phyloP scores from a whole-genome alignment of 2,329 filamentous ascomycete genomes.

The Chaetomiaceae sp. region DNA sequence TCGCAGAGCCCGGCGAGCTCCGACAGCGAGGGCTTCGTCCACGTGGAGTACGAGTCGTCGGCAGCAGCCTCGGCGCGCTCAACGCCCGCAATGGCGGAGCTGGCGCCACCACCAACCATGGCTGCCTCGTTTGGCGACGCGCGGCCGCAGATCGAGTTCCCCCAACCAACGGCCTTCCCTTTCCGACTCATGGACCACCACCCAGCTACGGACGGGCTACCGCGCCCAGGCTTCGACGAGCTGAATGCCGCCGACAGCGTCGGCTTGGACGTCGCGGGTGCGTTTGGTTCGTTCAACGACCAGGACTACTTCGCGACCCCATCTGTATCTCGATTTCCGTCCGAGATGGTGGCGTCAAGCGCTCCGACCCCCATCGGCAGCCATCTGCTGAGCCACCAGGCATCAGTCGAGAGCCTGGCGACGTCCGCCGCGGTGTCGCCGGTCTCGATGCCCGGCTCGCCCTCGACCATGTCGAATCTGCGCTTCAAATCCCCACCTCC shows the following conservation, averaged over 20 bases:
- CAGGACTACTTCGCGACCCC: slow-evolving; percentile 18
- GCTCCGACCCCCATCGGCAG: background rate
- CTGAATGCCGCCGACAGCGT: slow-evolving; percentile 7
- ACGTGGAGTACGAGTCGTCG: slow-evolving; percentile 11
- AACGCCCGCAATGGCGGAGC: slow-evolving; percentile 1
- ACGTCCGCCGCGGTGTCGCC: slow-evolving; percentile 29
- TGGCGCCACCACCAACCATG: slow-evolving; percentile 4
- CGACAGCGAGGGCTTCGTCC: slow-evolving; percentile 14
- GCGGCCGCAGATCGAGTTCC: slow-evolving; percentile 13
- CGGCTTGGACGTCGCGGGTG: slow-evolving; percentile 4
- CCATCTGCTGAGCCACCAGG: slow-evolving; percentile 11
- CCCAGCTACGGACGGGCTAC: slow-evolving; percentile 2
- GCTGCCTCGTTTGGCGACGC: slow-evolving; percentile 8
- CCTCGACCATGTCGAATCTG: slow-evolving; percentile 29
- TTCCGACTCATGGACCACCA: slow-evolving; percentile 11
- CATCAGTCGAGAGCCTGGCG: slow-evolving; percentile 17
- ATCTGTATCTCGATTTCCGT: slow-evolving; percentile 17
- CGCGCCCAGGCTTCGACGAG: slow-evolving; percentile 4
- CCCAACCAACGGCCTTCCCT: slow-evolving; percentile 12
- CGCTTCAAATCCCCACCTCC: slow-evolving; percentile 44
- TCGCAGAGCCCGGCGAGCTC: slow-evolving; percentile 13
- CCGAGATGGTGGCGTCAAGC: slow-evolving; percentile 18
- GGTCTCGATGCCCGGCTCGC: slow-evolving; percentile 26
- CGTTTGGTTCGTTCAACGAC: slow-evolving; percentile 15
- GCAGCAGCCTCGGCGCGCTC: slow-evolving; percentile 1